Evolutionary conservation across 2,329 filamentous ascomycete species (phyloP).

Genomic region (Fusarium siculi): DNA sequence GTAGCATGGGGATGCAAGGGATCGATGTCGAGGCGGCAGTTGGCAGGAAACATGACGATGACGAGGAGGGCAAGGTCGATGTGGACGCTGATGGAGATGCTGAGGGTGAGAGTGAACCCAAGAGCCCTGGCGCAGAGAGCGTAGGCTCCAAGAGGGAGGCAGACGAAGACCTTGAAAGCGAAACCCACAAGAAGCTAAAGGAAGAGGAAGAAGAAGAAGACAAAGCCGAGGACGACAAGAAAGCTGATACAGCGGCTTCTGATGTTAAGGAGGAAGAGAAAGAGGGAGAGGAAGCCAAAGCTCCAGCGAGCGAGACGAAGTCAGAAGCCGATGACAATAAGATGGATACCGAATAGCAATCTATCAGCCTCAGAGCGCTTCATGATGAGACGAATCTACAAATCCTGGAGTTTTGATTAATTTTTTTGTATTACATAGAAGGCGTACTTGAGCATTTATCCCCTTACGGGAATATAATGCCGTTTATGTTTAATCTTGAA

Average conservation of each 20-base stretch:
- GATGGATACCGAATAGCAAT: conserved; percentile 43
- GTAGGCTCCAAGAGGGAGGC: conserved; percentile 66
- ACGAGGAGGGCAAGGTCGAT: conserved; percentile 38
- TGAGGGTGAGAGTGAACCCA: conserved; percentile 44
- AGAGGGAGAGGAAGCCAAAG: conserved; percentile 11
- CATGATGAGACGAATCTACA: conserved; percentile 21
- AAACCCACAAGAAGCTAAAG: conserved; percentile 61
- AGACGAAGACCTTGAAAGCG: conserved; percentile 57
- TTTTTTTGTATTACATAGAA: conserved; percentile 4
- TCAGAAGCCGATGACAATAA: conserved; percentile 32
- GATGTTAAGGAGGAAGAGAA: conserved; percentile 1
- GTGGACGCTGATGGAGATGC: conserved; percentile 34
- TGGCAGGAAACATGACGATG: conserved; percentile 58
- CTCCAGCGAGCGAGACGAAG: conserved; percentile 36
- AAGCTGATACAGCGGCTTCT: conserved; percentile 33
- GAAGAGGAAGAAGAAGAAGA: conserved; percentile 58
- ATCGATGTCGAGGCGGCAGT: conserved; percentile 72
- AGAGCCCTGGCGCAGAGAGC: conserved; percentile 46
- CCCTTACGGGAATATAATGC: not conserved
- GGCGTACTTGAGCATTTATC: not conserved
- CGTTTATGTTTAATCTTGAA: conserved; percentile 4
- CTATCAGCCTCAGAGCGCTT: not conserved
- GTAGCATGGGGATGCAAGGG: conserved; percentile 60
- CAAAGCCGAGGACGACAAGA: conserved; percentile 52
- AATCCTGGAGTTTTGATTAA: not conserved